Base-by-base conservation (phyloP, 2,329 filamentous ascomycete genomes). In the Colletotrichum spaethianum region DNA sequence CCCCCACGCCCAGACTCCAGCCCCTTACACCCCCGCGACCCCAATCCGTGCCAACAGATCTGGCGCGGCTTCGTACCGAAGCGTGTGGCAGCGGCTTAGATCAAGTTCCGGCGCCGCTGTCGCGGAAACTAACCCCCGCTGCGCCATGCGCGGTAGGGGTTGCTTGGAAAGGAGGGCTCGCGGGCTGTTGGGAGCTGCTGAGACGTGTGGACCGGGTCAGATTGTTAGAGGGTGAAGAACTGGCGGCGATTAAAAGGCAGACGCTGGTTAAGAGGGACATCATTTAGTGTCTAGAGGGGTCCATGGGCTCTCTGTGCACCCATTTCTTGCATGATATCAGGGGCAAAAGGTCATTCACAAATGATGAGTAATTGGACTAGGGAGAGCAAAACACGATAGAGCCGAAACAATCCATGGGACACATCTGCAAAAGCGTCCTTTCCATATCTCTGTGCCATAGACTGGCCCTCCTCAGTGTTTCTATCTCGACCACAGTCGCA, bases 1-100 rank as follows among this genome's bases (percentile, higher is more conserved):
- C 44, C 61, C 63, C 65, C 65, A 44, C 57, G 23, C 42, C 62
- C 70, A 66, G 61, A 67, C 50, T 59, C 65, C 61, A 44, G 57
- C 57, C 56, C 56, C 62, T 48, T 38, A 23, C 38, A 56, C 26
- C 59, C 52, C 56, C 31, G 46, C 59, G 16, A 60, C 62, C 53
- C 62, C 52, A 38, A 28, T 57, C 26, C 64, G 57, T 68, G 57
- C 65, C 69, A 36, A 46, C 44, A n/a, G 38, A 53, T 57, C 20
- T 52, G 59, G 64, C 64, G 44, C 69, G 57, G 42, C 59, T 69
- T 55, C 44, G 42, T 59, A 44, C 42, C 64, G 57, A 69, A 60
- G 50, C 59, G 28, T 46, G 57, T 46, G 36, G 44, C 59, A 62
- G 65, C 64, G 46, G 40, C 68, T 26, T 42, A 36, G 44, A 26